phyloP scores from a whole-genome alignment of 768 basidiomycete species.

The Melanogaster broomeanus region DNA sequence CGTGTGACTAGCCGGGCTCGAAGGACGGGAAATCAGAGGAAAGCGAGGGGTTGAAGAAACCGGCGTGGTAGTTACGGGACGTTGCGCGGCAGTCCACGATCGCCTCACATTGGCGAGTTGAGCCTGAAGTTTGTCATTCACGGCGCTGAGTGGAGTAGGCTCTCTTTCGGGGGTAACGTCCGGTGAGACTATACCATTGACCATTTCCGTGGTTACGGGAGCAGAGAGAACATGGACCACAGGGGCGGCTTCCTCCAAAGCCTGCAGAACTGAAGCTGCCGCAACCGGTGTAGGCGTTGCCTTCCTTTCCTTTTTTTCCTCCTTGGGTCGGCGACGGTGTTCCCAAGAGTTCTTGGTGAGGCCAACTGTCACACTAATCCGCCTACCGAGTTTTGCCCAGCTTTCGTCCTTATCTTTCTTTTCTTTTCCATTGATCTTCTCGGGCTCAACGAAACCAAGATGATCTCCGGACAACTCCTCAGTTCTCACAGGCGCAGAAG shows the following conservation, averaged over 20 bases:
- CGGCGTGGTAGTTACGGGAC: slow-evolving; percentile 18
- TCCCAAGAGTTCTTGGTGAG: slow-evolving; percentile 36
- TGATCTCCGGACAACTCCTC: slow-evolving; percentile 27
- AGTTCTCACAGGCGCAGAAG: neutral
- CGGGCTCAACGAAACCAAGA: slow-evolving; percentile 37
- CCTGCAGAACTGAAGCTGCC: slow-evolving; percentile 32
- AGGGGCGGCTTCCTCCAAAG: slow-evolving; percentile 19
- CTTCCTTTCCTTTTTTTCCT: slow-evolving; percentile 40
- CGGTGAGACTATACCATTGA: slow-evolving; percentile 5
- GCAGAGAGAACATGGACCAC: slow-evolving; percentile 11
- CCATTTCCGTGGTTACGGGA: slow-evolving; percentile 2
- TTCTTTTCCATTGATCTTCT: slow-evolving; percentile 38
- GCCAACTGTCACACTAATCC: slow-evolving; percentile 62
- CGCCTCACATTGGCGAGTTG: slow-evolving; percentile 30
- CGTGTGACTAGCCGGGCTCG: slow-evolving; percentile 32
- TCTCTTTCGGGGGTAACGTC: slow-evolving; percentile 16
- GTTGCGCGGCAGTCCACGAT: slow-evolving; percentile 21
- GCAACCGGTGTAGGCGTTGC: slow-evolving; percentile 19
- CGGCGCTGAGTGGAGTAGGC: slow-evolving; percentile 21
- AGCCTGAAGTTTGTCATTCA: slow-evolving; percentile 25
- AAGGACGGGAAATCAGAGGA: slow-evolving; percentile 27
- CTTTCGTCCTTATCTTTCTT: slow-evolving; percentile 42
- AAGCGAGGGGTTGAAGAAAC: slow-evolving; percentile 19
- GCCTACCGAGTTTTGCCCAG: slow-evolving; percentile 67
- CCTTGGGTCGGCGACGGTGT: slow-evolving; percentile 26